These are phyloP conservation scores for Epichloe hybrida DNA, from an alignment of 2,329 filamentous ascomycete species.

Conservation along the genomic window DNA sequence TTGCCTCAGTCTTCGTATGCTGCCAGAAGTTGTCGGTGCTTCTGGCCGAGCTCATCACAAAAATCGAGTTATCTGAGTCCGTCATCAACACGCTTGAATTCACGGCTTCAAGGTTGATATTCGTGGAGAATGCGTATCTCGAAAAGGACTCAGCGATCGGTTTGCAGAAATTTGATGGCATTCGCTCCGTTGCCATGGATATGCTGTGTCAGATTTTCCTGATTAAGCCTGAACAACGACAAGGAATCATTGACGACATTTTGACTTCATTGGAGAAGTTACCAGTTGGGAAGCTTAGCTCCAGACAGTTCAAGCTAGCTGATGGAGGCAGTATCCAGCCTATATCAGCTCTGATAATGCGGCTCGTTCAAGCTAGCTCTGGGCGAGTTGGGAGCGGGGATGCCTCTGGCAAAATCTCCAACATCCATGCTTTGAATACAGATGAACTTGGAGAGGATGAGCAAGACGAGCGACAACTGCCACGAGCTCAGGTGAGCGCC, in stretches of 20 bases:
- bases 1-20: conserved; percentile 54
- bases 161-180: conserved; percentile 71
- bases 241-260: conserved; percentile 80
- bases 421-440: conserved; percentile 28
- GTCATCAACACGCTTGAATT: conserved; percentile 76
- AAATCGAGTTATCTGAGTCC: conserved; percentile 73
- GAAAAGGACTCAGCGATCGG: conserved; percentile 85
- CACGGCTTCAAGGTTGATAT: conserved; percentile 69
- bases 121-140: conserved; percentile 79
- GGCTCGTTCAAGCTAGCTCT: conserved; percentile 85
- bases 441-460: conserved; percentile 24
- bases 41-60: conserved; percentile 64
- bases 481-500: conserved; percentile 18
- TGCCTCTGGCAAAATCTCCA: conserved; percentile 17
- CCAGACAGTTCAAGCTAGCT: conserved; percentile 78
- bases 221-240: conserved; percentile 65
- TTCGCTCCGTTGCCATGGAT: conserved; percentile 92
- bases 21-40: conserved; percentile 63
- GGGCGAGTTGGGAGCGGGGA: conserved; percentile 41
- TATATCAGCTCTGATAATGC: conserved; percentile 88
- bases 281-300: conserved; percentile 82
- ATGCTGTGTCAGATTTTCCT: conserved; percentile 85
- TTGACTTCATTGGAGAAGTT: conserved; percentile 84
- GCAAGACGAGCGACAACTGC: conserved; percentile 11
- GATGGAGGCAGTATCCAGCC: conserved; percentile 86